Evolutionary conservation across 305 asterid species (phyloP), one percentile per base, ranked within the genome.

Genomic region (Fraxinus latifolia): DNA sequence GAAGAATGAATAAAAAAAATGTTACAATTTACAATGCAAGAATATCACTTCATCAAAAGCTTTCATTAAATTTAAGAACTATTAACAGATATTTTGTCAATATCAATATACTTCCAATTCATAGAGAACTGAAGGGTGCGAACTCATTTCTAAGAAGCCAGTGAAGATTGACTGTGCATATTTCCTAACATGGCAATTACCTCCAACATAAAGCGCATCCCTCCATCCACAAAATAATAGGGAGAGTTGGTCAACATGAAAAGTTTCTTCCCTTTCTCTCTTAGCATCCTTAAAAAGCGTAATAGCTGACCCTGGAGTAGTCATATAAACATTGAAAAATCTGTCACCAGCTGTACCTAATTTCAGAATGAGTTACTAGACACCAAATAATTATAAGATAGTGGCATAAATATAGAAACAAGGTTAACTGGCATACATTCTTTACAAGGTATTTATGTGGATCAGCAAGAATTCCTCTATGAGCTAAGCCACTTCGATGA

Each of bases 161-260:
- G 62, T 15, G 72, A 77, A 70, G 74, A 76, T 25, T 53, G 44
- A 27, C 34, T 47, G 19, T 58, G 58, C 74, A 80, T 33, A 72
- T 82, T 62, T 31, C 21, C 53, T 5, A 23, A 81, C 34, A 74
- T 29, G 31, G 76, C 58, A 82, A 44, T 83, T 90, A 95, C 99
- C 99, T 93, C 93, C 92, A 95, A 83, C 93, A 94, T 89, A 89
- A 86, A 95, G 80, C 87, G 91, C 98, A 96, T 90, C 82, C 98
- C 99, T 86, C 99, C 99, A 87, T 96, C 98, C 81, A 96, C 99
- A 85, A 96, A 94, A 87, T 92, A 91, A 85, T 88, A 96, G 25
- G 99, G 98, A 74, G 97, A 95, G 89, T 95, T 95, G 6, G 98
- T 95, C 90, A 95, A 84, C 89, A 95, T 82, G 91, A 95, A 95